These are phyloP conservation scores for Macrolepiota dolichaula DNA, from an alignment of 768 basidiomycete genomes.

Conservation along the genomic window DNA sequence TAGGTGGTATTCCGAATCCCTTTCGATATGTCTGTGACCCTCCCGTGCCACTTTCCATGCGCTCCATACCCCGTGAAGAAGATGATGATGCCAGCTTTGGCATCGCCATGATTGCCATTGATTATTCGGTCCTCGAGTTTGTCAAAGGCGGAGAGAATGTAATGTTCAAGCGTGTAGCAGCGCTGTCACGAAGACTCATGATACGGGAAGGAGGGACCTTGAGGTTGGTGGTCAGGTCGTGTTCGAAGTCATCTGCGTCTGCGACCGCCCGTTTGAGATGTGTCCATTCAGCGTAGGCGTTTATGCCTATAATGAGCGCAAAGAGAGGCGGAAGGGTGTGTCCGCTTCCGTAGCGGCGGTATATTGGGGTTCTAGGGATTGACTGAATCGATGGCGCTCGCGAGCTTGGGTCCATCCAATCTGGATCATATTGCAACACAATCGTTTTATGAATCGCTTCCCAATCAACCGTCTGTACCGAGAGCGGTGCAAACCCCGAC, in stretches of 20 bases:
- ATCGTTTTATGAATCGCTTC: no score
- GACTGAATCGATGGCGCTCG: no score
- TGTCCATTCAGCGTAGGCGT: constrained; percentile 26
- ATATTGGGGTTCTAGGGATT: no score
- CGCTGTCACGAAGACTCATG: constrained; percentile 30
- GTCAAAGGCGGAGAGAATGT: constrained; percentile 29
- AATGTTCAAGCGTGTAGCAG: constrained; percentile 35
- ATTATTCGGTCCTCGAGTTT: constrained; percentile 19
- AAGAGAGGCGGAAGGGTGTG: constrained; percentile 22
- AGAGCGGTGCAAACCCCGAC: no score
- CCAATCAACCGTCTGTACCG: no score
- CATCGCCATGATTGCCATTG: background rate
- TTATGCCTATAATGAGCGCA: constrained; percentile 42
- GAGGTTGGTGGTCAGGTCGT: constrained; percentile 27
- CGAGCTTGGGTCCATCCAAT: no score
- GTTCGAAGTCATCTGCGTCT: constrained; percentile 36
- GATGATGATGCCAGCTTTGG: constrained; percentile 34
- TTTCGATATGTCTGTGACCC: no score
- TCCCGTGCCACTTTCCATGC: constrained; percentile 24
- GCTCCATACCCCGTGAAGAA: constrained; percentile 45
- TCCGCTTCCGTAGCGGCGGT: background rate
- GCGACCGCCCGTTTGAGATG: constrained; percentile 32
- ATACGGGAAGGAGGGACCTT: constrained; percentile 30
- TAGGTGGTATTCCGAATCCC: constrained; percentile 26
- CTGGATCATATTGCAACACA: no score